A percentile compares a stretch with the other conserved stretches of the same genome.
These are phyloP conservation scores for Triticum urartu DNA, from an alignment of 176 grass and related monocot species.

Conservation along the genomic window DNA sequence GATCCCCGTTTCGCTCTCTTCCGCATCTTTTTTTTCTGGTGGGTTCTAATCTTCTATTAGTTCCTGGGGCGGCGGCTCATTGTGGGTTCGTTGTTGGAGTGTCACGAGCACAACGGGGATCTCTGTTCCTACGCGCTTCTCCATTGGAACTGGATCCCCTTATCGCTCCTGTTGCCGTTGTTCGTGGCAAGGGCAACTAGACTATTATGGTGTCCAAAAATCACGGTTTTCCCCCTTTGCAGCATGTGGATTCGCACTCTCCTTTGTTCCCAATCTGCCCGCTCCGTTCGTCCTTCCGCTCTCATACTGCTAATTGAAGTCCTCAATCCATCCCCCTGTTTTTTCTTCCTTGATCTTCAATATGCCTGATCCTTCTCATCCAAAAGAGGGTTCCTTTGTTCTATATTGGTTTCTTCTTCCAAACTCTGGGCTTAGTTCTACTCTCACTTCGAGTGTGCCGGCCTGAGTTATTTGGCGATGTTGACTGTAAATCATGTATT, in stretches of 20 bases:
- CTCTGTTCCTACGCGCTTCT: neutral
- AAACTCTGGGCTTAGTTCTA: neutral
- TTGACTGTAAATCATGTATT: neutral
- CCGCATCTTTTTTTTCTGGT: neutral
- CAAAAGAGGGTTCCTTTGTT: neutral
- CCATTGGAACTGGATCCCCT: neutral
- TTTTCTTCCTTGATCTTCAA: too few relatives aligned
- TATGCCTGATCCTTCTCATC: neutral
- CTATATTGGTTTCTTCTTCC: neutral
- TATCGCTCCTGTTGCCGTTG: neutral
- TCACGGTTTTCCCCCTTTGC: neutral
- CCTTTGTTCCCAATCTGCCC: neutral
- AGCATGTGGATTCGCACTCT: neutral
- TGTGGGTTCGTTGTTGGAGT: neutral
- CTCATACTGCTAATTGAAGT: too few relatives aligned
- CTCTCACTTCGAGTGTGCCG: neutral
- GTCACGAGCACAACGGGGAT: neutral
- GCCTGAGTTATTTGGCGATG: neutral
- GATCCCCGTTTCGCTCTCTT: neutral
- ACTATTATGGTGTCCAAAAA: constrained; percentile 2
- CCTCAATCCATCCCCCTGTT: too few relatives aligned
- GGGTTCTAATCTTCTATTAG: neutral
- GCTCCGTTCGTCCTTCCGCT: too few relatives aligned
- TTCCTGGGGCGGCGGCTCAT: neutral
- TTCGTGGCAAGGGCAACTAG: neutral